These are phyloP conservation scores for Plasmodium coatneyi DNA, from an alignment of 169 alveolate species.

Conservation along the genomic window DNA sequence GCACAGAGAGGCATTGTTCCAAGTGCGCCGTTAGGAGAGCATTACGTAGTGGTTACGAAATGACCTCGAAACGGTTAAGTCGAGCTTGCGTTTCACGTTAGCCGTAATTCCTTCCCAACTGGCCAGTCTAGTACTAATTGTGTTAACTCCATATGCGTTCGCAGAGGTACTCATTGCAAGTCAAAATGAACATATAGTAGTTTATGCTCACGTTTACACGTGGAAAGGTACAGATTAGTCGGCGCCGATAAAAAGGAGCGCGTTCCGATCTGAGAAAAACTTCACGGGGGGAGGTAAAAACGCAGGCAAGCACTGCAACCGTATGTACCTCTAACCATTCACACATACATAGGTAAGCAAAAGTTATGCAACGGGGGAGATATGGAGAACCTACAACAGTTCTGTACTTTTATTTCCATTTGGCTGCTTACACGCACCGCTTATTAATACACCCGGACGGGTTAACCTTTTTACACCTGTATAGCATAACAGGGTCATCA, in stretches of 20 bases:
- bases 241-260: not conserved
- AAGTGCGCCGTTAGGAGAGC: not conserved
- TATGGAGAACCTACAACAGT: not conserved
- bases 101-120: not conserved
- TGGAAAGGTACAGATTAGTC: not conserved
- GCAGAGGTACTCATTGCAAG: not conserved
- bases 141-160: not conserved
- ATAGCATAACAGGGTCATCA: not conserved
- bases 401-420: not conserved
- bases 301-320: not conserved
- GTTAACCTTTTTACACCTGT: not conserved
- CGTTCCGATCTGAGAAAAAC: not conserved
- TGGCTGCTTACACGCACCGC: not conserved
- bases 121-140: not conserved
- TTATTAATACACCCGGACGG: not conserved
- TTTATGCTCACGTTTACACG: not conserved
- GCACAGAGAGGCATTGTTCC: not conserved
- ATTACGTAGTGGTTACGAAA: not conserved
- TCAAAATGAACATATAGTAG: not conserved
- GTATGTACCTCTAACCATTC: not conserved
- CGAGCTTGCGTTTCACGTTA: not conserved
- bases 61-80: not conserved
- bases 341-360: not conserved
- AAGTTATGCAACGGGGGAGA: not conserved
- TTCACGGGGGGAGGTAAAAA: not conserved